These are phyloP conservation scores for Sporothrix brasiliensis DNA, from an alignment of 2,329 filamentous ascomycete genomes.

Conservation along the genomic window DNA sequence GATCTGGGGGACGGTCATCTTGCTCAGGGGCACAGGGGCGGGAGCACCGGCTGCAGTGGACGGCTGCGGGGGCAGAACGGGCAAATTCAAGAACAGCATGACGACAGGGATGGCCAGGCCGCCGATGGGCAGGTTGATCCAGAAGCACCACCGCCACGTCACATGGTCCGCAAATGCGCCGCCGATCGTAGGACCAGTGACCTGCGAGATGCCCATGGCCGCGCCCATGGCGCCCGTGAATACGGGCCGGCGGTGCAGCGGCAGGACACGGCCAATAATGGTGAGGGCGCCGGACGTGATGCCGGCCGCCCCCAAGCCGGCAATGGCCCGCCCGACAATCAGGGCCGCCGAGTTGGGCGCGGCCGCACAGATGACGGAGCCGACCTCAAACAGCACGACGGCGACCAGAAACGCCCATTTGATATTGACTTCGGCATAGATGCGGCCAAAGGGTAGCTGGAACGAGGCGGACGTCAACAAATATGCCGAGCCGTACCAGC, in stretches of 20 bases:
- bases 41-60: background rate
- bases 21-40: no score
- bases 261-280: slow-evolving; percentile 18
- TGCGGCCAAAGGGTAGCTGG: slow-evolving; percentile 33
- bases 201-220: slow-evolving; percentile 28
- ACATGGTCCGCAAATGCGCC: slow-evolving; percentile 30
- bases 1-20: background rate
- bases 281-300: background rate
- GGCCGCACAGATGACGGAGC: slow-evolving; percentile 6
- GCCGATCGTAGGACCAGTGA: slow-evolving; percentile 31
- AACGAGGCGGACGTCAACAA: slow-evolving; percentile 30
- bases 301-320: background rate
- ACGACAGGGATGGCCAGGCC: slow-evolving; percentile 36
- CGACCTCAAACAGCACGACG: slow-evolving; percentile 37
- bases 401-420: slow-evolving; percentile 33
- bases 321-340: background rate
- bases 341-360: slow-evolving; percentile 12
- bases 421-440: slow-evolving; percentile 32
- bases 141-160: slow-evolving; percentile 35
- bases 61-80: slow-evolving; percentile 23
- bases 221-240: slow-evolving; percentile 31
- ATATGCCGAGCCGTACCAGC: slow-evolving; percentile 40
- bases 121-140: slow-evolving; percentile 34
- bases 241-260: slow-evolving; percentile 31
- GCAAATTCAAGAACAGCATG: slow-evolving; percentile 39